phyloP scores from a whole-genome alignment of 2,329 filamentous ascomycete genomes.

The Microdochium nivale region DNA sequence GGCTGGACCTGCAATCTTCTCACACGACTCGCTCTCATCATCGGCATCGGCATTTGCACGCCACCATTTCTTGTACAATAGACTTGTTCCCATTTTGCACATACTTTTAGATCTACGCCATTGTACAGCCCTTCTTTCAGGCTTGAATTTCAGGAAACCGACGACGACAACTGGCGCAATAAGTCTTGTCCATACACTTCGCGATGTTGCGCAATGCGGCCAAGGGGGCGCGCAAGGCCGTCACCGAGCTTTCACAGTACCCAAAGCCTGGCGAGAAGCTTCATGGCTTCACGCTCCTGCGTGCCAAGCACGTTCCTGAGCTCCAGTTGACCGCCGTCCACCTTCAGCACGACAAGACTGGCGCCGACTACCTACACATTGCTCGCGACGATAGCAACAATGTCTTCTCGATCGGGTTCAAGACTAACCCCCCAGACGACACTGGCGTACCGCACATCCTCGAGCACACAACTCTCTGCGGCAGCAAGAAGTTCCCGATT shows the following conservation, averaged over 20 bases:
- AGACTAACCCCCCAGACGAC: slow-evolving; percentile 95
- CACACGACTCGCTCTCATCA: background rate
- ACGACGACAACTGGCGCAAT: background rate
- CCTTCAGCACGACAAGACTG: slow-evolving; percentile 88
- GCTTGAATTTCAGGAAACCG: background rate
- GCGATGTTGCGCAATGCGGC: slow-evolving; percentile 43
- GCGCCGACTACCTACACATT: slow-evolving; percentile 92
- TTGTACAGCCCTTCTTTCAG: background rate
- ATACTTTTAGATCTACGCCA: background rate
- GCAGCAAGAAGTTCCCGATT: slow-evolving; percentile 95
- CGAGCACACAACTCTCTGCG: slow-evolving; percentile 94
- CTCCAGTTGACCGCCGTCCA: slow-evolving; percentile 86
- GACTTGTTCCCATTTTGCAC: background rate
- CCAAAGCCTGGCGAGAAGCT: slow-evolving; percentile 77
- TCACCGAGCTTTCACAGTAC: slow-evolving; percentile 67
- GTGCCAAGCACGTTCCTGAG: slow-evolving; percentile 88
- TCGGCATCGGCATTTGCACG: background rate
- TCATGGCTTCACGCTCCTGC: slow-evolving; percentile 85
- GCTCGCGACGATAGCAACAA: slow-evolving; percentile 95
- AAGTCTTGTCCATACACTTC: background rate
- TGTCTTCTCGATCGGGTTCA: slow-evolving; percentile 99
- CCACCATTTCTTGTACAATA: background rate
- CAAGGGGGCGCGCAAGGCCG: slow-evolving; percentile 48
- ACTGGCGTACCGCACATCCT: slow-evolving; percentile 95
- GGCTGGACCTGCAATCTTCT: no score